Conservation (phyloP, 352 stramenopile genomes). For the Pythium biforme region DNA sequence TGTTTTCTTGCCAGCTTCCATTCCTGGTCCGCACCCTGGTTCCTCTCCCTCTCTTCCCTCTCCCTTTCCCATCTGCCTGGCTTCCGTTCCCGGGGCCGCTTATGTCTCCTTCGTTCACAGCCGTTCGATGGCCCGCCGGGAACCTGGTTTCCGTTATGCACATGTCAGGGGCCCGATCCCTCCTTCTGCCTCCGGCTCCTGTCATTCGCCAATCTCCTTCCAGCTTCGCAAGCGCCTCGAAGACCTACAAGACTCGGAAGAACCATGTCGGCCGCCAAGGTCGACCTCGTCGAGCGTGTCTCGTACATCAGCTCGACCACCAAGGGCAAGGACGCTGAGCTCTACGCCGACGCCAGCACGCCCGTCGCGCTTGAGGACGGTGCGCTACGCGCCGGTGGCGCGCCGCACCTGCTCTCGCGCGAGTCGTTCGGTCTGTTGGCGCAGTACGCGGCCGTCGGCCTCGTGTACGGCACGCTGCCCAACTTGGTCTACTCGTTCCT, state of each 20-base stretch:
- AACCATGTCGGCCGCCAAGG: constrained; percentile 21
- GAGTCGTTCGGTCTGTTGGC: constrained; percentile 33
- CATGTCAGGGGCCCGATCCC: neutral
- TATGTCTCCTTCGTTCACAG: neutral
- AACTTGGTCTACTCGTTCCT: constrained; percentile 34
- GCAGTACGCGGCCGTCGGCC: constrained; percentile 28
- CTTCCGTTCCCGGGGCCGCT: neutral
- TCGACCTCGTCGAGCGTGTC: constrained; percentile 22
- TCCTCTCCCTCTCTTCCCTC: neutral
- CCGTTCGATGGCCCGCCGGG: neutral
- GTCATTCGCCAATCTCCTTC: constrained; percentile 27
- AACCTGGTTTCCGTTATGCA: neutral
- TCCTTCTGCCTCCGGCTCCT: too few species aligned
- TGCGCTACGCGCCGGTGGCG: constrained; percentile 26
- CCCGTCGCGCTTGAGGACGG: constrained; percentile 17
- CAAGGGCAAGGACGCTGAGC: constrained; percentile 20
- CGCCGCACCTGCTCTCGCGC: constrained; percentile 23
- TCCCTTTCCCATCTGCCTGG: neutral
- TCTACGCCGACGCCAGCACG: constrained; percentile 18
- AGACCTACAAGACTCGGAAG: neutral
- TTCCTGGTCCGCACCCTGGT: neutral
- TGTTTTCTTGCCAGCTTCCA: too few species aligned
- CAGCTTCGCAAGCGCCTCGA: constrained; percentile 10
- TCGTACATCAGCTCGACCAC: constrained; percentile 26
- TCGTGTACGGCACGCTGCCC: constrained; percentile 34